phyloP scores from a whole-genome alignment of 108 stramenopile genomes.

The Pseudonitzschia multistriata region DNA sequence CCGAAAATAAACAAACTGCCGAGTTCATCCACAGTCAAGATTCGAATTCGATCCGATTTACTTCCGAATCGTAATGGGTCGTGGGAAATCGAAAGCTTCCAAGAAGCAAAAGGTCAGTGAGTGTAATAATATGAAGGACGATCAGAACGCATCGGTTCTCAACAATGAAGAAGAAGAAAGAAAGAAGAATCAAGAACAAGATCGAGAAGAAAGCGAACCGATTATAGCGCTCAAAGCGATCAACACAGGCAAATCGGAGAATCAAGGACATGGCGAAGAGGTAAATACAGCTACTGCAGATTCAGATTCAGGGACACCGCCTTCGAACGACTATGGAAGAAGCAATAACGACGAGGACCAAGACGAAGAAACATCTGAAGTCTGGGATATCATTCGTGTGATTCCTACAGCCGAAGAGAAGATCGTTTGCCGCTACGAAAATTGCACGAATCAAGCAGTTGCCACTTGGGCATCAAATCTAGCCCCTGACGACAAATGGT shows the following conservation, averaged over 20 bases:
- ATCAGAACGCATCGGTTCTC: not conserved
- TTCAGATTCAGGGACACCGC: not conserved
- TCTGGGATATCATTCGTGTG: conserved; percentile 57
- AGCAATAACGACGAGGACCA: not conserved
- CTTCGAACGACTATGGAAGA: not conserved
- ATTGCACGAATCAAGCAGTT: conserved; percentile 38
- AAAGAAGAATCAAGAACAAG: not conserved
- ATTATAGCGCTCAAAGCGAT: not conserved
- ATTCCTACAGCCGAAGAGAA: conserved; percentile 24
- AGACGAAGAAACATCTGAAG: conserved; percentile 45
- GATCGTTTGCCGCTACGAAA: conserved; percentile 34
- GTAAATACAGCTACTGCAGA: not conserved
- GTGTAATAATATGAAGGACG: not conserved
- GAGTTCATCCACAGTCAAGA: too few relatives aligned
- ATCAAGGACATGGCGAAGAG: not conserved
- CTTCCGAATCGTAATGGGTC: not conserved
- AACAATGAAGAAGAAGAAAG: not conserved
- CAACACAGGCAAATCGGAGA: not conserved
- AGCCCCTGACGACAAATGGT: conserved; percentile 54
- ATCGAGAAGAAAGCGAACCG: not conserved
- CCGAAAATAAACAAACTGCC: too few relatives aligned
- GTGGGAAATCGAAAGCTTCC: conserved; percentile 13
- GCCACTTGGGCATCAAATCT: conserved; percentile 48
- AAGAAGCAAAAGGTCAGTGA: conserved; percentile 33
- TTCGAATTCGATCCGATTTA: not conserved